phyloP scores from a whole-genome alignment of 2,329 filamentous ascomycete species.

The Diaporthe aspalathi region DNA sequence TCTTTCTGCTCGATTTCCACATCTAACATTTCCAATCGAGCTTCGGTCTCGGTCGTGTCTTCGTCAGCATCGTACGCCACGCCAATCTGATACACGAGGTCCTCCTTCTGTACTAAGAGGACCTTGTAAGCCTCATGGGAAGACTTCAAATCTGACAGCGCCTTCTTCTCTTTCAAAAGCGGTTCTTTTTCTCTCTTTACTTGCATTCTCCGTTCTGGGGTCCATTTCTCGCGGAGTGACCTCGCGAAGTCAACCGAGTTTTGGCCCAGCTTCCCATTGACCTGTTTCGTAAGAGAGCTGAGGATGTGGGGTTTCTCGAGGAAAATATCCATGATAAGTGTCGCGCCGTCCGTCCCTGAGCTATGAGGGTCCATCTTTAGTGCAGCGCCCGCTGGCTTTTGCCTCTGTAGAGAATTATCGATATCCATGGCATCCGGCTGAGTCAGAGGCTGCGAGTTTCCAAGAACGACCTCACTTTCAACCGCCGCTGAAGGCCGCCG shows the following conservation, averaged over 20 bases:
- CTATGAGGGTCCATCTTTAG: constrained; percentile 41
- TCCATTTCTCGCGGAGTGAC: constrained; percentile 59
- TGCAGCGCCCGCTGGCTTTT: constrained; percentile 29
- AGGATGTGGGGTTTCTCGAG: constrained; percentile 49
- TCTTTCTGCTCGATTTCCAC: constrained; percentile 59
- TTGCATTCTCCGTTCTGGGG: constrained; percentile 57
- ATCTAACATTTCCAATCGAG: constrained; percentile 60
- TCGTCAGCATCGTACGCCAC: constrained; percentile 62
- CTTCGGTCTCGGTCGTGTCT: constrained; percentile 65
- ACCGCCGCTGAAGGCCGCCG: not conserved
- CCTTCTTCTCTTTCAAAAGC: constrained; percentile 58
- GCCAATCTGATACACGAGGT: constrained; percentile 59
- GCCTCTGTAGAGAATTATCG: not conserved
- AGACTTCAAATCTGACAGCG: constrained; percentile 54
- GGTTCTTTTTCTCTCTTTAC: constrained; percentile 63
- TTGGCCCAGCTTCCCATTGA: constrained; percentile 57
- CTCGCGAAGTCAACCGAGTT: constrained; percentile 62
- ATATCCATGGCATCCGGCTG: constrained; percentile 12
- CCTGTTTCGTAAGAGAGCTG: constrained; percentile 49
- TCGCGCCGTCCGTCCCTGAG: constrained; percentile 47
- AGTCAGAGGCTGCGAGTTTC: not conserved
- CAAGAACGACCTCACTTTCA: not conserved
- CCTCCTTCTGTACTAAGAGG: constrained; percentile 57
- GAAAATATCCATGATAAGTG: constrained; percentile 51
- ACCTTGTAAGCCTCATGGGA: constrained; percentile 57